Conservation (phyloP, 1,139 yeast species). For the Protomyces gravidus region DNA sequence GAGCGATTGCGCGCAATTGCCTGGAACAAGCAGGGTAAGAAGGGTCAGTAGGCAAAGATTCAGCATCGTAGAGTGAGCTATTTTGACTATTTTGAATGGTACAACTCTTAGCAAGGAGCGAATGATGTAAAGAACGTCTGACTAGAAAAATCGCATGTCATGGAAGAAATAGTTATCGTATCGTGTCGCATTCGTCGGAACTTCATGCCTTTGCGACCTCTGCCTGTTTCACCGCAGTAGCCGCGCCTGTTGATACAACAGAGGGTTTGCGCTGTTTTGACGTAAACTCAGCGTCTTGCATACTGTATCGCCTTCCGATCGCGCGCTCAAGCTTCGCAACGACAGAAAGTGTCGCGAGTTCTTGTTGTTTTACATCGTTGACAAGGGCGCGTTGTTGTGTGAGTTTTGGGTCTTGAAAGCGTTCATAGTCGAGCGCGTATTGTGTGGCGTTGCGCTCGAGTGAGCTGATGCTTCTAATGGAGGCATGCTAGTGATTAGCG, state of each 20-base stretch:
- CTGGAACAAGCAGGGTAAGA: neutral
- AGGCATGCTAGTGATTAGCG: slow-evolving; percentile 1
- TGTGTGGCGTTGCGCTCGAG: slow-evolving; percentile 20
- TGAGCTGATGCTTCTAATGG: slow-evolving; percentile 10
- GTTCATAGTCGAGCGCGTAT: slow-evolving; percentile 14
- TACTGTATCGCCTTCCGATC: slow-evolving; percentile 16
- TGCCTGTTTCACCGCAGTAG: too few species aligned
- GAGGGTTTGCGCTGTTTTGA: neutral
- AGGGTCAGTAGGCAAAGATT: neutral
- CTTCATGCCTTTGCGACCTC: too few species aligned
- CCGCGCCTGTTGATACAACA: too few species aligned
- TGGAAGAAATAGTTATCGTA: too few species aligned
- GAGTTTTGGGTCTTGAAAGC: slow-evolving; percentile 10
- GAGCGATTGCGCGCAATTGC: slow-evolving; percentile 74
- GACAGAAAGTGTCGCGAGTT: slow-evolving; percentile 21
- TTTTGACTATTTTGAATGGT: too few species aligned
- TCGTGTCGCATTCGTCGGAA: too few species aligned
- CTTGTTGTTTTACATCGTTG: slow-evolving; percentile 3
- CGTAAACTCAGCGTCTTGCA: slow-evolving; percentile 24
- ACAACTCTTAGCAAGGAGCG: too few species aligned
- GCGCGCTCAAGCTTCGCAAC: slow-evolving; percentile 23
- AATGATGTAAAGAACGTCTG: too few species aligned
- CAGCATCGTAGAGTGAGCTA: too few species aligned
- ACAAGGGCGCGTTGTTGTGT: slow-evolving; percentile 7
- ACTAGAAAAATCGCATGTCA: too few species aligned